These are phyloP conservation scores for Lathyrus aphaca DNA, from an alignment of 306 rosid species.

Conservation along the genomic window DNA sequence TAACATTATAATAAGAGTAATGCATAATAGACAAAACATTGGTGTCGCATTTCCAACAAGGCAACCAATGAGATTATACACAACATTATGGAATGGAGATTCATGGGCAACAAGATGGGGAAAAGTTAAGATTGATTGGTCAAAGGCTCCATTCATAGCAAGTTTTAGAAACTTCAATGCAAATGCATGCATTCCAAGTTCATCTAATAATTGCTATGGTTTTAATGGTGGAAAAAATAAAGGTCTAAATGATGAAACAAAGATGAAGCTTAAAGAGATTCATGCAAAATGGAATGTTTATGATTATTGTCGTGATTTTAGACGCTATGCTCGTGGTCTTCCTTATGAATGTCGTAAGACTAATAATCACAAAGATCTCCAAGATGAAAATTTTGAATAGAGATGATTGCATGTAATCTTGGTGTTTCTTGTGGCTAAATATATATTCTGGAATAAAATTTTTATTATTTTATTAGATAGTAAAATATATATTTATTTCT, in stretches of 20 bases:
- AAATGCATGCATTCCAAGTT: constrained; percentile 38
- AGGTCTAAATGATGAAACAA: constrained; percentile 25
- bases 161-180: constrained; percentile 41
- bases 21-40: constrained; percentile 33
- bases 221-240: constrained; percentile 5
- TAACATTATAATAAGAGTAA: constrained; percentile 45
- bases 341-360: constrained; percentile 48
- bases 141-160: constrained; percentile 48
- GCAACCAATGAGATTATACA: constrained; percentile 48
- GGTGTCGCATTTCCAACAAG: constrained; percentile 51
- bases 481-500: not conserved
- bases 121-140: constrained; percentile 39
- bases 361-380: not conserved
- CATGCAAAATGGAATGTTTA: constrained; percentile 45
- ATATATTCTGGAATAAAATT: not conserved
- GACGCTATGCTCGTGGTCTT: constrained; percentile 51
- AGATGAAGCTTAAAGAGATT: constrained; percentile 22
- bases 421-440: not conserved
- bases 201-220: constrained; percentile 15
- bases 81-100: constrained; percentile 58
- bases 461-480: not conserved
- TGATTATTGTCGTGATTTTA: constrained; percentile 49
- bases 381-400: not conserved
- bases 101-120: constrained; percentile 58
- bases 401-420: not conserved